Evolutionary conservation across 75 land plant genomes (phyloP).

Genomic region (Ceratopteris richardii): DNA sequence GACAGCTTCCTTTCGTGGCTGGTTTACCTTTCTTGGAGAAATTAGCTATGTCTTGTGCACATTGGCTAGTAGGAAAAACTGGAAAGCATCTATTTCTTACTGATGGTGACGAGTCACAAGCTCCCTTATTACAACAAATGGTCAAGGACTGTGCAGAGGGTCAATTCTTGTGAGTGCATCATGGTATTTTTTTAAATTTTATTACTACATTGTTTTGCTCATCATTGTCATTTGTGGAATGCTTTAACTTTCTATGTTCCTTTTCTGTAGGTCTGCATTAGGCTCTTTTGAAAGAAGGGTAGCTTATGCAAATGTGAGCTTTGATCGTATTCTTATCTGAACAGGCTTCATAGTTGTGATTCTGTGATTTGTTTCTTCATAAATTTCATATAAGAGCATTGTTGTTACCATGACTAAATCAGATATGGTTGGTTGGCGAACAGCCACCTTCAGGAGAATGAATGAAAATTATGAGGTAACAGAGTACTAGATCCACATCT

Average conservation of each 20-base stretch:
- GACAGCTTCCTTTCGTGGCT: constrained; percentile 86
- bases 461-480: no score
- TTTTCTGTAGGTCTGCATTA: constrained; percentile 64
- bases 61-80: constrained; percentile 65
- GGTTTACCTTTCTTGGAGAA: constrained; percentile 63
- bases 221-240: no score
- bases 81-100: constrained; percentile 80
- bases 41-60: constrained; percentile 48
- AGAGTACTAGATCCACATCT: no score
- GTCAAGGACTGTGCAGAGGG: constrained; percentile 50
- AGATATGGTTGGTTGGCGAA: constrained; percentile 98
- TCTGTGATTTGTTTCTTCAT: no score
- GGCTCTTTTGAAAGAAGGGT: constrained; percentile 56
- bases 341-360: no score
- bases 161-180: no score
- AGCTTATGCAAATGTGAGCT: constrained; percentile 68
- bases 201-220: no score
- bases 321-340: constrained; percentile 83
- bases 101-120: constrained; percentile 51
- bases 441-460: constrained; percentile 74
- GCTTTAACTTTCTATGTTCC: no score
- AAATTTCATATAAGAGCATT: no score
- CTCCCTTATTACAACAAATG: constrained; percentile 70
- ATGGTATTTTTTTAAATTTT: no score
- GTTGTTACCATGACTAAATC: no score